These are phyloP conservation scores for Globomyces sp. DNA, from an alignment of 371 early-diverging fungal genomes.

Conservation along the genomic window DNA sequence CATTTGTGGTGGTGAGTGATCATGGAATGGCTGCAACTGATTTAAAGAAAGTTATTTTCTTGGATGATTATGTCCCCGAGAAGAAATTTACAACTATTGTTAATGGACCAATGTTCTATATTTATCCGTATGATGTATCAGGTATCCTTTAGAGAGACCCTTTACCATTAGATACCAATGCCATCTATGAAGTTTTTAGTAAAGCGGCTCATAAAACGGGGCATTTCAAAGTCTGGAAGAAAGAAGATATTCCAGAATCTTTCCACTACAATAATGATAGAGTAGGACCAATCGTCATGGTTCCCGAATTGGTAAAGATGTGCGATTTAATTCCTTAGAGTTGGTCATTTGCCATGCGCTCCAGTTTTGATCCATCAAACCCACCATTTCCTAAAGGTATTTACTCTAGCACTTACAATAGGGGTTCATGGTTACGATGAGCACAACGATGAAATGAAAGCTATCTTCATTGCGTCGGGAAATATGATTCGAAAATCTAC, in stretches of 20 bases:
- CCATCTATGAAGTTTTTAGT: conserved; percentile 21
- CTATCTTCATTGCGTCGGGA: conserved; percentile 5
- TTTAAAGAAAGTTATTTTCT: conserved; percentile 60
- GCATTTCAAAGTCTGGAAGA: conserved; percentile 31
- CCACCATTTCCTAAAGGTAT: conserved; percentile 55
- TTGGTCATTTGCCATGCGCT: conserved; percentile 51
- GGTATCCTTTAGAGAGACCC: conserved; percentile 20
- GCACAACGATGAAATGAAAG: conserved; percentile 41
- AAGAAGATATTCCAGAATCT: conserved; percentile 31
- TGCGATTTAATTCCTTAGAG: too few relatives aligned
- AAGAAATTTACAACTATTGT: conserved; percentile 40
- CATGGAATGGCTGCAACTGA: conserved; percentile 83
- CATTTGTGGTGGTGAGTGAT: conserved; percentile 87
- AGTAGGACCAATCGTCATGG: conserved; percentile 70
- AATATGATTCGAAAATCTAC: neutral
- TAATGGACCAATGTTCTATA: conserved; percentile 42
- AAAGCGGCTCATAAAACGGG: conserved; percentile 19
- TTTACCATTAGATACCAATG: conserved; percentile 8
- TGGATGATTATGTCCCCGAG: conserved; percentile 70
- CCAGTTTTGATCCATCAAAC: conserved; percentile 25
- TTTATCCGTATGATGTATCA: conserved; percentile 32
- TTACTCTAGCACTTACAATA: neutral
- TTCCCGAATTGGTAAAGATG: conserved; percentile 60
- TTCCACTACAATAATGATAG: conserved; percentile 53
- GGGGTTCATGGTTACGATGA: conserved; percentile 82